Evolutionary conservation across 1,139 yeast species (phyloP).

Genomic region (Suhomyces bribrorum): DNA sequence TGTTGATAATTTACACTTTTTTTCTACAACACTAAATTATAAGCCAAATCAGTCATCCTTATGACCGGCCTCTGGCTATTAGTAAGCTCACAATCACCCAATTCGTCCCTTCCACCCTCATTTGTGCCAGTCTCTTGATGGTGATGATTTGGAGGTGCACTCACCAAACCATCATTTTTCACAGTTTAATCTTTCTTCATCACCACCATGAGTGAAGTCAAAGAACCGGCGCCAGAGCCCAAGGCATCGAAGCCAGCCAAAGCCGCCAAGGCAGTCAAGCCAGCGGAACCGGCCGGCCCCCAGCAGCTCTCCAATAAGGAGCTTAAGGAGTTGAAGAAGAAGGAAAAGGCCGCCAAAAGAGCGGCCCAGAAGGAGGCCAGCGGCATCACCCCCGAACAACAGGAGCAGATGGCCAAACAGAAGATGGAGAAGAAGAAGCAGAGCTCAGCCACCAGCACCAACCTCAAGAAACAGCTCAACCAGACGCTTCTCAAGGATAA

Average conservation of each 20-base stretch:
- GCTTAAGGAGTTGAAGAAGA: conserved; percentile 81
- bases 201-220: conserved; percentile 13
- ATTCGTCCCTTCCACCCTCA: no score
- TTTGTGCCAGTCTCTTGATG: no score
- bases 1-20: no score
- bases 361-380: conserved; percentile 62
- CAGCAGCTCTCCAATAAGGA: conserved; percentile 69
- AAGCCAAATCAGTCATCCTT: no score
- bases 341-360: conserved; percentile 87
- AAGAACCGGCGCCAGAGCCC: conserved; percentile 5
- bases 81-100: no score
- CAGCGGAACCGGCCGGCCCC: conserved; percentile 9
- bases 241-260: conserved; percentile 4
- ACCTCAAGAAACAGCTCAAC: conserved; percentile 56
- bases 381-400: conserved; percentile 50
- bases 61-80: no score
- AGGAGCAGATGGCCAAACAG: conserved; percentile 40
- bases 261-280: conserved; percentile 1
- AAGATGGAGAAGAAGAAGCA: conserved; percentile 40
- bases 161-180: background rate
- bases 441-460: conserved; percentile 43
- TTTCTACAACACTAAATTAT: no score
- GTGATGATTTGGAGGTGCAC: background rate
- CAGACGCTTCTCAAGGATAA: conserved; percentile 52
- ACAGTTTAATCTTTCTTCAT: background rate